Conservation (phyloP, 768 basidiomycete species). For the Roridomyces roridus region DNA sequence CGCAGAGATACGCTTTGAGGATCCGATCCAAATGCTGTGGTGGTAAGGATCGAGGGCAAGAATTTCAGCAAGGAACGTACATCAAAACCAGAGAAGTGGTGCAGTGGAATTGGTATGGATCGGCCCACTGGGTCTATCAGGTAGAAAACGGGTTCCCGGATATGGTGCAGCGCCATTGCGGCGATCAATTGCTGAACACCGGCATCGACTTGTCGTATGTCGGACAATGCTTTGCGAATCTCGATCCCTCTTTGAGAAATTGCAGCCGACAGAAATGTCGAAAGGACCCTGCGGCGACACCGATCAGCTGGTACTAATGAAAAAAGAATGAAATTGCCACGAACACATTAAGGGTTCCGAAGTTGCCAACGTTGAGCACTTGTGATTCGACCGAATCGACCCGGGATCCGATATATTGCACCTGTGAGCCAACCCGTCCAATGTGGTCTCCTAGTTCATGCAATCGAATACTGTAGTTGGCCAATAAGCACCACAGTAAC, state of each 20-base stretch:
- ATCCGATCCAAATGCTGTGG: conserved; percentile 6
- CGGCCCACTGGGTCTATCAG: conserved; percentile 1
- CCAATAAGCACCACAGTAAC: no score
- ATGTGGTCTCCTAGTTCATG: conserved; percentile 2
- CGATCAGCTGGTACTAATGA: no score
- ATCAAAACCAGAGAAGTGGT: neutral
- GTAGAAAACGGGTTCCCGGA: conserved; percentile 2
- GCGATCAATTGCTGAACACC: neutral
- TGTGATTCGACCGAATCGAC: neutral
- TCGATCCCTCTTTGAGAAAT: neutral
- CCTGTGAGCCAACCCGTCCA: neutral
- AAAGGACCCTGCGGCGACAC: neutral
- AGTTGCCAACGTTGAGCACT: neutral
- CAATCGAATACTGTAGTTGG: conserved; percentile 4
- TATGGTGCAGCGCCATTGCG: neutral
- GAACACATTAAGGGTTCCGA: no score
- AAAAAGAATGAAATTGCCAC: no score
- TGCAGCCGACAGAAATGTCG: neutral
- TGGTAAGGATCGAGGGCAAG: no score
- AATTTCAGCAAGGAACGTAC: neutral
- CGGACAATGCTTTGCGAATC: neutral
- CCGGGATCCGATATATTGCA: conserved; percentile 4
- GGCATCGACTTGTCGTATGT: neutral
- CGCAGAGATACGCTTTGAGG: conserved; percentile 1
- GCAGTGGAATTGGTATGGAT: conserved; percentile 1